phyloP scores from a whole-genome alignment of 306 rosid species.

The Trichosanthes cucumerina region DNA sequence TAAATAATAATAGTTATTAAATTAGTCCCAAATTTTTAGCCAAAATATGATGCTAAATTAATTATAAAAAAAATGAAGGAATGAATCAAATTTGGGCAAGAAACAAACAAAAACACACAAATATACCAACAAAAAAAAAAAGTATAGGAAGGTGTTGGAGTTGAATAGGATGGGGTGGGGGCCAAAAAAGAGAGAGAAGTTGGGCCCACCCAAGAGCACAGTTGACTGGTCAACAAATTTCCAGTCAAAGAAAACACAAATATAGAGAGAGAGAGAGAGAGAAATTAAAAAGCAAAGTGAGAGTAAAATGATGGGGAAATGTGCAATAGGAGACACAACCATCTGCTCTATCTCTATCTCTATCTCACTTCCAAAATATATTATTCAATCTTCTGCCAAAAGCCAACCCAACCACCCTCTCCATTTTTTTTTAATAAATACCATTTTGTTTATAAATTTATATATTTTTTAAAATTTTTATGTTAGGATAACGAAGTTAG shows the following conservation, averaged over 20 bases:
- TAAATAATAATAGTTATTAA: too few species aligned
- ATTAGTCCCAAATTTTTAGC: too few species aligned
- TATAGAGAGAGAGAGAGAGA: background rate
- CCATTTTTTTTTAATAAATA: background rate
- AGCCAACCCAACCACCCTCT: background rate
- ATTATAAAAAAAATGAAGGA: too few species aligned
- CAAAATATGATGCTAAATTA: too few species aligned
- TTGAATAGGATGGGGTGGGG: background rate
- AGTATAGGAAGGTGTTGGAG: background rate
- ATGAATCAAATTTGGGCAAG: background rate
- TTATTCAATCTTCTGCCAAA: background rate
- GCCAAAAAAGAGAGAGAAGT: background rate
- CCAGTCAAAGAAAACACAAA: slow-evolving; percentile 2
- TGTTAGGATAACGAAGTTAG: too few species aligned
- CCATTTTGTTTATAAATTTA: too few species aligned
- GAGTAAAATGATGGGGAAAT: background rate
- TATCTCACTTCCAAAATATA: background rate
- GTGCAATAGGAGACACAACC: slow-evolving; percentile 2
- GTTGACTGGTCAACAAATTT: slow-evolving; percentile 9
- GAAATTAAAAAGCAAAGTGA: background rate
- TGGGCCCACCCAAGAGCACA: background rate
- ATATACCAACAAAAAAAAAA: background rate
- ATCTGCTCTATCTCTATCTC: background rate
- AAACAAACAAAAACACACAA: background rate
- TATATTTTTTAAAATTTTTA: too few species aligned